Evolutionary conservation across 225 moss, liverwort and hornwort species (phyloP).

Genomic region (Physcomitrium patens): DNA sequence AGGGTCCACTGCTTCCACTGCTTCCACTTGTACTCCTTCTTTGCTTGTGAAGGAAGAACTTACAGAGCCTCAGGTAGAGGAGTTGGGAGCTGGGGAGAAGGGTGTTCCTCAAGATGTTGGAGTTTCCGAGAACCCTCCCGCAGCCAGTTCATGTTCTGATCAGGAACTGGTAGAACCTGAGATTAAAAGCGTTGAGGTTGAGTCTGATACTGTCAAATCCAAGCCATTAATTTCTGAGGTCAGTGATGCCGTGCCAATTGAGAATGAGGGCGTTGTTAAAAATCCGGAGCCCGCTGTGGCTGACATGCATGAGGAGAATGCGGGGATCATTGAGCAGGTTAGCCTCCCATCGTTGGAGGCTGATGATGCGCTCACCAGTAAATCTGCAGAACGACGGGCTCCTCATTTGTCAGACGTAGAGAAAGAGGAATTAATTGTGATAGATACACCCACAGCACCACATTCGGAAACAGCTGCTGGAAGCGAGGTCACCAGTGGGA

Average conservation of each 20-base stretch:
- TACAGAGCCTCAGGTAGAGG: conserved; percentile 17
- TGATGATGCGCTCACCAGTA: conserved; percentile 4
- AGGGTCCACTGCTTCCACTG: conserved; percentile 22
- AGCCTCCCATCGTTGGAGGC: conserved; percentile 21
- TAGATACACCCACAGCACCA: neutral
- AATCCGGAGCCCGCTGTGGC: conserved; percentile 18
- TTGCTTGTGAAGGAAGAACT: conserved; percentile 45
- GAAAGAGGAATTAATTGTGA: conserved; percentile 17
- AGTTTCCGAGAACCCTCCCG: neutral
- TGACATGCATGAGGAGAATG: conserved; percentile 19
- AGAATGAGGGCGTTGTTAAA: conserved; percentile 16
- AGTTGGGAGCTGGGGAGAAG: conserved; percentile 16
- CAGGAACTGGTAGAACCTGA: conserved; percentile 29
- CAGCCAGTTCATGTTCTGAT: neutral
- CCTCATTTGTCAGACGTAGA: conserved; percentile 16
- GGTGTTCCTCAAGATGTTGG: conserved; percentile 23
- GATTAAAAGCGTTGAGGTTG: conserved; percentile 16
- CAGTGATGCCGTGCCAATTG: neutral
- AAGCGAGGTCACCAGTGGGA: too few relatives aligned
- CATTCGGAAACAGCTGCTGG: conserved; percentile 8
- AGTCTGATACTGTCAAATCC: conserved; percentile 8
- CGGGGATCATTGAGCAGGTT: conserved; percentile 29
- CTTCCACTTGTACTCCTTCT: conserved; percentile 26
- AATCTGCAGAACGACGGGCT: conserved; percentile 21
- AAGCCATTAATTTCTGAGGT: conserved; percentile 4